Conservation (phyloP, 2,329 filamentous ascomycete genomes). For the Hypomyces rosellus region DNA sequence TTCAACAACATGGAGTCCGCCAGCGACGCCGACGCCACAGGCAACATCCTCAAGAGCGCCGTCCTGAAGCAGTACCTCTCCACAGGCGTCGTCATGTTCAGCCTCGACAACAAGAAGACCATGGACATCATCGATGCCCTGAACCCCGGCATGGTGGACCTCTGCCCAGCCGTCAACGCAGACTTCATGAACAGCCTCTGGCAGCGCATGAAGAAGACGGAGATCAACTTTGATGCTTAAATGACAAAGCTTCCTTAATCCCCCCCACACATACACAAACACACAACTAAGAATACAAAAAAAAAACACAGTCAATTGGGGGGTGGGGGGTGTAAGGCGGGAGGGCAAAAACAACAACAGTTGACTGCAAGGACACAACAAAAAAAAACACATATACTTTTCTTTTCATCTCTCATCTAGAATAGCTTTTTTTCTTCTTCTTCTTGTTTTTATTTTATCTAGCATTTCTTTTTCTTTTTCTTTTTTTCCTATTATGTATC, state of each 20-base stretch:
- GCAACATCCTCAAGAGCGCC: conserved; percentile 14
- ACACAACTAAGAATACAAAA: no score
- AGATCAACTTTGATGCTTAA: neutral
- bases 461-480: no score
- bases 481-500: no score
- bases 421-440: no score
- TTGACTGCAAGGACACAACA: no score
- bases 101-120: conserved; percentile 16
- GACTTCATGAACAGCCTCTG: conserved; percentile 14
- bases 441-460: no score
- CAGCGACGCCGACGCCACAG: conserved; percentile 13
- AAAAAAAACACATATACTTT: no score
- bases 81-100: conserved; percentile 20
- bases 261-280: no score
- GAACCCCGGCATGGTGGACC: conserved; percentile 13
- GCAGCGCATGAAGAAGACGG: conserved; percentile 14
- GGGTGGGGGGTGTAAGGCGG: no score
- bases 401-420: no score
- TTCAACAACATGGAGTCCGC: conserved; percentile 8
- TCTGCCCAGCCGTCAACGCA: conserved; percentile 16
- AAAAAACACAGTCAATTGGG: no score
- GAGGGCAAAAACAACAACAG: no score
- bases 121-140: conserved; percentile 15
- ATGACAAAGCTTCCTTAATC: neutral
- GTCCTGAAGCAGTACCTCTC: conserved; percentile 18